Percentiles rank a stretch among this genome's conserved stretches.
Conservation (phyloP, 2,329 filamentous ascomycete genomes). For the Sporothrix brunneoviolacea region DNA sequence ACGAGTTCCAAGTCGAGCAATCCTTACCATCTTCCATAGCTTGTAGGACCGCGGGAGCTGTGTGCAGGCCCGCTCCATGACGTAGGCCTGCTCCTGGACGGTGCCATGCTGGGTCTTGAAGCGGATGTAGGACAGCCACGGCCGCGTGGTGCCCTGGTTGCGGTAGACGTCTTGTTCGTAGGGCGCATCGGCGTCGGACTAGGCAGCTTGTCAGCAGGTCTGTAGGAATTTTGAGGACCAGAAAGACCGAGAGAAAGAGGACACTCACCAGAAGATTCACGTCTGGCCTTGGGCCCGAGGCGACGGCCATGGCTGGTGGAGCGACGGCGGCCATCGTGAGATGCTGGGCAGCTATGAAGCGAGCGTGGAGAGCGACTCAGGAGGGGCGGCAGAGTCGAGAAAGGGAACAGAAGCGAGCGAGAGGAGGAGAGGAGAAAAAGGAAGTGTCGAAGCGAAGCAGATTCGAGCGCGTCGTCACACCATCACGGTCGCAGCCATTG, state of each 20-base stretch:
- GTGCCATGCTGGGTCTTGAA: conserved; percentile 86
- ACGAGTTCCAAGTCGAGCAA: neutral
- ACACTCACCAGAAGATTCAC: conserved; percentile 12
- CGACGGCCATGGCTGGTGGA: neutral
- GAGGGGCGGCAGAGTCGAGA: conserved; percentile 8
- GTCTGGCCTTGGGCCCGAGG: conserved; percentile 11
- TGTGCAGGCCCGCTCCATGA: conserved; percentile 84
- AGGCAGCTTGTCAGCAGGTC: conserved; percentile 20
- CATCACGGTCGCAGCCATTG: conserved; percentile 17
- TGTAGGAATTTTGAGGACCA: neutral
- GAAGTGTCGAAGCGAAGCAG: neutral
- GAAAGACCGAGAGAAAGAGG: neutral
- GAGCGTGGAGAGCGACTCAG: conserved; percentile 1
- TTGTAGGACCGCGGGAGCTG: conserved; percentile 94
- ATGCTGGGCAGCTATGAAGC: neutral
- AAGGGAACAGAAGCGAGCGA: neutral
- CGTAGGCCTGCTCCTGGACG: conserved; percentile 73
- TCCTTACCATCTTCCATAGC: conserved; percentile 80
- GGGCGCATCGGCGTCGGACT: conserved; percentile 74
- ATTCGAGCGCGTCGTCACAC: conserved; percentile 16
- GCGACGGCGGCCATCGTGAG: neutral
- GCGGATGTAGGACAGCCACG: conserved; percentile 90
- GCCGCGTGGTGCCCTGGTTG: conserved; percentile 77
- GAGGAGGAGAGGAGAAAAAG: neutral
- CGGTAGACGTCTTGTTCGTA: conserved; percentile 95